Base-by-base conservation (phyloP, 257 asterid species). In the Leptodermis oblonga region DNA sequence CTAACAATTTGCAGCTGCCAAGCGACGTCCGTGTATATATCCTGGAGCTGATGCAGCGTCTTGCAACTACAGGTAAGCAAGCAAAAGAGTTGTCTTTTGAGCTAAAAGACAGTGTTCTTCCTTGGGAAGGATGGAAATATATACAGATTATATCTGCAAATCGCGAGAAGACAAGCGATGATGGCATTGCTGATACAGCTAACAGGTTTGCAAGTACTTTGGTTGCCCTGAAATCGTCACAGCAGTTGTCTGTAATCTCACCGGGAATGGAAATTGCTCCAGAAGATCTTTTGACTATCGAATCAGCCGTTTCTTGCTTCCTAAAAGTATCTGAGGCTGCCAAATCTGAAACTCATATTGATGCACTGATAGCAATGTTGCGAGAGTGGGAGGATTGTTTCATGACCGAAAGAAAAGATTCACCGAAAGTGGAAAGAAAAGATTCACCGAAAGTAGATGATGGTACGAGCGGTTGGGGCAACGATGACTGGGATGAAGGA, bases 401-500 rank as follows among this genome's bases (percentile, higher is more conserved):
- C 74, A 62, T 76, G 2, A 66, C 55, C 36, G 79, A 75, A 68
- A 77, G 13, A 48, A 54, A 36, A 61, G 86, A 77, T 67, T 64
- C 88, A 23, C 66, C 70, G 11, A 89, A 78, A 74, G 74, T 56
- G 46, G 74, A 88, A 68, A 77, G 13, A 48, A 54, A 36, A 61
- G 86, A 77, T 67, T 64, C 88, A 23, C 66, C 70, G 11, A 89
- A 78, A 74, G 74, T 56, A 52, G 74, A 88, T 65, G 88, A 87
- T 65, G 79, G 76, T 73, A 80, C 70, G 43, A 80, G 79, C 63
- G 68, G 43, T 84, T 91, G 97, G 97, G 76, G 75, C 80, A 90
- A 84, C 33, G 92, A 94, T 66, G 97, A 86, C 65, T 94, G 99
- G 99, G 97, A 94, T 59, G 97, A 91, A 72, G 99, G 97, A 49